Conservation (phyloP, 2,329 filamentous ascomycete genomes). For the Botrytis byssoidea region DNA sequence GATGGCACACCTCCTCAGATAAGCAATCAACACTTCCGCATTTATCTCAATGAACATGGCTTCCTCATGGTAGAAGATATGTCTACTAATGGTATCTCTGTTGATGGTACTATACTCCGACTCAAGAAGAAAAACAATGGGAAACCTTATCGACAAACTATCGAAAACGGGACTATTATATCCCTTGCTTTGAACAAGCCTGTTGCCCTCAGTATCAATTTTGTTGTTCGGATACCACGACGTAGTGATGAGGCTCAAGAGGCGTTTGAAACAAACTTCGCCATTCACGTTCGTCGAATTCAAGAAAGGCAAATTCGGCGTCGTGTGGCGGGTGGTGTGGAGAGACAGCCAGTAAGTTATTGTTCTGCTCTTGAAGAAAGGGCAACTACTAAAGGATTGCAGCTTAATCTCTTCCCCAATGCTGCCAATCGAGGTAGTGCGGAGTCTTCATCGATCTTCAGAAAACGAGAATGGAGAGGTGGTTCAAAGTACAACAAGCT, state of each 20-base stretch:
- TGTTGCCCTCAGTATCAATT: constrained; percentile 63
- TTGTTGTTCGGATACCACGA: constrained; percentile 81
- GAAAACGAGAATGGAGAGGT: constrained; percentile 69
- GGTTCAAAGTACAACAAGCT: constrained; percentile 82
- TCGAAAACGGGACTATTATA: constrained; percentile 38
- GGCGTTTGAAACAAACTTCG: constrained; percentile 66
- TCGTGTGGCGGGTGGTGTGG: constrained; percentile 14
- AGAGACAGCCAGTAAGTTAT: constrained; percentile 32
- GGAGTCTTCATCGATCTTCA: constrained; percentile 26
- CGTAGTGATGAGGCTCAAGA: constrained; percentile 64
- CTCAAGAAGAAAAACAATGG: constrained; percentile 49
- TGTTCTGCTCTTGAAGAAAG: not conserved
- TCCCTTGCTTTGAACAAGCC: constrained; percentile 35
- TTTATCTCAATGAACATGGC: constrained; percentile 83
- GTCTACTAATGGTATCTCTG: constrained; percentile 93
- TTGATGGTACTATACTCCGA: constrained; percentile 69
- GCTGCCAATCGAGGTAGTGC: constrained; percentile 31
- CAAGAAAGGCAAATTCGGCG: constrained; percentile 19
- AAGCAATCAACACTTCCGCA: constrained; percentile 95
- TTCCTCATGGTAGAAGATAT: constrained; percentile 89
- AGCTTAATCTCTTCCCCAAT: constrained; percentile 37
- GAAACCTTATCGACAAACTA: constrained; percentile 38
- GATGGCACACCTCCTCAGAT: constrained; percentile 68
- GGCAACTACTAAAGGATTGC: constrained; percentile 21
- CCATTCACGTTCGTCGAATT: constrained; percentile 8